Base-by-base conservation (phyloP, 2,329 filamentous ascomycete genomes). In the Coniochaeta hoffmannii region DNA sequence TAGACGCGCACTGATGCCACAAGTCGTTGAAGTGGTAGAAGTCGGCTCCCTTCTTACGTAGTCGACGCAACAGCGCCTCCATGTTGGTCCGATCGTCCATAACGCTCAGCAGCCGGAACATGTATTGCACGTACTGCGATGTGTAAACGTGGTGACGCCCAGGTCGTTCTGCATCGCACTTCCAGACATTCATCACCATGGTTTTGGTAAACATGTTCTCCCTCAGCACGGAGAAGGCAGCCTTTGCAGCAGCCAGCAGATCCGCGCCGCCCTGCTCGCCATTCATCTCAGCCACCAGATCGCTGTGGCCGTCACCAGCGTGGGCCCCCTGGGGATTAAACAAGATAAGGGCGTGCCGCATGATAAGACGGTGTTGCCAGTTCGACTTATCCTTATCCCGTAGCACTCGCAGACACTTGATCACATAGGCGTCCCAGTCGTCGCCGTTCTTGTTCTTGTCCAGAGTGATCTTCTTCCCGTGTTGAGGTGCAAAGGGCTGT, bases 111-210 rank as follows among this genome's bases (percentile, higher is more conserved):
- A 96, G 76, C 55, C 81, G 78, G 12, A 90, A 83, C 69, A 95
- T 90, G 65, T 94, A 94, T 17, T 85, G 84, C 1, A 90, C 87
- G 65, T 97, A 97, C 59, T 88, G 86, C 51, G 89, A 85, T 0
- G 90, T 96, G 68, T 94, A 97, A 35, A 96, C 90, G 65, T 96
- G 94, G 68, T 97, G 92, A 17, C 92, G 83, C 0, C 92, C 92
- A 0, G 90, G 79, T 1, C 81, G 77, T 64, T 97, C 92, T 50
- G 89, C 85, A 61, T 96, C 92, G 35, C 92, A 94, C 63, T 92
- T 93, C 92, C 92, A 97, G 4, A 97, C 90, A 65, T 95, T 93
- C 69, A 96, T 86, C 1, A 89, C 87, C 87, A 96, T 96, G 0
- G 90, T 96, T 73, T 96, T 96, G 36, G 92, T 96, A 62, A 96